These are phyloP conservation scores for Dioszegia crocea DNA, from an alignment of 768 basidiomycete species.

Conservation along the genomic window DNA sequence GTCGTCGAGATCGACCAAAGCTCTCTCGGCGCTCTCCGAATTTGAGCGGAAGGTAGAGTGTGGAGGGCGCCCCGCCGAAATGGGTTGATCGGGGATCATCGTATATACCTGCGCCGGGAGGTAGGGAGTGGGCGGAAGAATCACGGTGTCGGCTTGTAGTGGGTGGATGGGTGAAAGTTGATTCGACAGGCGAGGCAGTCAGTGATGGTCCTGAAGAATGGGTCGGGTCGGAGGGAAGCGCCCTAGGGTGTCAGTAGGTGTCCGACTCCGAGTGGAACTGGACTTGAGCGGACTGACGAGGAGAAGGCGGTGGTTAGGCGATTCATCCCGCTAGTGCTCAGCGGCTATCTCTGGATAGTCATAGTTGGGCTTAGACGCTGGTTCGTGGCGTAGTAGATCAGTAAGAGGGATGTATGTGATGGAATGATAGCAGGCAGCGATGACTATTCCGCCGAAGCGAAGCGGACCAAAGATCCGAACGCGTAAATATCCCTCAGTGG, in stretches of 20 bases:
- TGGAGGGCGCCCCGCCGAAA: neutral
- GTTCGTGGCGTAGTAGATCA: too few relatives aligned
- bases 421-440: too few relatives aligned
- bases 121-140: conserved; percentile 1
- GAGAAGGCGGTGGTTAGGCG: conserved; percentile 12
- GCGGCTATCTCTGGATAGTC: neutral
- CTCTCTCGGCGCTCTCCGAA: neutral
- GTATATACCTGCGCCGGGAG: conserved; percentile 26
- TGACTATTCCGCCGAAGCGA: too few relatives aligned
- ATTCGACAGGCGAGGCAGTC: neutral
- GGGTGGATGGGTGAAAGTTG: neutral
- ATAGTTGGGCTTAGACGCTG: conserved; percentile 1
- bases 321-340: neutral
- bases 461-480: too few relatives aligned
- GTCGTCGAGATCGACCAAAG: conserved; percentile 7
- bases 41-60: conserved; percentile 1
- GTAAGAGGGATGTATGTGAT: too few relatives aligned
- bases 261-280: neutral
- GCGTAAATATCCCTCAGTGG: too few relatives aligned
- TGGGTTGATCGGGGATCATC: conserved; percentile 31
- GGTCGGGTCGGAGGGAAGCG: neutral
- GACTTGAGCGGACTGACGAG: neutral
- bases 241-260: neutral
- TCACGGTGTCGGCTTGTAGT: neutral
- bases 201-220: neutral